phyloP scores from a whole-genome alignment of 257 asterid species.

The Catharanthus roseus region DNA sequence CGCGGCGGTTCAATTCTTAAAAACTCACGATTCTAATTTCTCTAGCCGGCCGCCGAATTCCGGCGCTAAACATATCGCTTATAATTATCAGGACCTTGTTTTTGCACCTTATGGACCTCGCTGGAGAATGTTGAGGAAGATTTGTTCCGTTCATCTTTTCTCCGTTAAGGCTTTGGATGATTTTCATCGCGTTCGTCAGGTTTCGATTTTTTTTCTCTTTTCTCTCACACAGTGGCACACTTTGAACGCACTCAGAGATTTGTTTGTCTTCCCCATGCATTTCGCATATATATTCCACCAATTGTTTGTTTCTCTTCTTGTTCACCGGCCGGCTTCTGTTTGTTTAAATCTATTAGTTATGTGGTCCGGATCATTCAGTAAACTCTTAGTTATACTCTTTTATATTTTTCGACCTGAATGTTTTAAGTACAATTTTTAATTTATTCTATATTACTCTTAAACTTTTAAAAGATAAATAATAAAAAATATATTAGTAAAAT shows the following conservation, averaged over 20 bases:
- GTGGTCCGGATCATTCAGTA: no score
- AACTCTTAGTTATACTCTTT: no score
- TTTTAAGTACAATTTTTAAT: no score
- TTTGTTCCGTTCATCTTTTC: conserved; percentile 68
- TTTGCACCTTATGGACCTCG: conserved; percentile 95
- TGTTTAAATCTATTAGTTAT: no score
- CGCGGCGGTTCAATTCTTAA: conserved; percentile 74
- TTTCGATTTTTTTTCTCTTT: not conserved
- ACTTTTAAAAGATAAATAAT: no score
- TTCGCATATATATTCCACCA: not conserved
- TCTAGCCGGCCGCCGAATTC: conserved; percentile 79
- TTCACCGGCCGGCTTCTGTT: no score
- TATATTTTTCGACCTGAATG: no score
- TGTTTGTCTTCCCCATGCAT: not conserved
- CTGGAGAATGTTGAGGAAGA: conserved; percentile 77
- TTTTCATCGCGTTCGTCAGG: conserved; percentile 69
- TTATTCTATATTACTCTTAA: no score
- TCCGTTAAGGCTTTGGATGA: conserved; percentile 78
- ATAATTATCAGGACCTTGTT: conserved; percentile 77
- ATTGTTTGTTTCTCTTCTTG: not conserved
- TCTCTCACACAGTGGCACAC: not conserved
- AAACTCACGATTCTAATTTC: conserved; percentile 66
- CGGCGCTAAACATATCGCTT: conserved; percentile 78
- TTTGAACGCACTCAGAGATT: not conserved
- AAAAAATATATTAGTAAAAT: no score